Percentiles rank a stretch among this genome's conserved stretches.
These are phyloP conservation scores for Aureobasidium uvarum DNA, from an alignment of 2,329 filamentous ascomycete species.

Conservation along the genomic window DNA sequence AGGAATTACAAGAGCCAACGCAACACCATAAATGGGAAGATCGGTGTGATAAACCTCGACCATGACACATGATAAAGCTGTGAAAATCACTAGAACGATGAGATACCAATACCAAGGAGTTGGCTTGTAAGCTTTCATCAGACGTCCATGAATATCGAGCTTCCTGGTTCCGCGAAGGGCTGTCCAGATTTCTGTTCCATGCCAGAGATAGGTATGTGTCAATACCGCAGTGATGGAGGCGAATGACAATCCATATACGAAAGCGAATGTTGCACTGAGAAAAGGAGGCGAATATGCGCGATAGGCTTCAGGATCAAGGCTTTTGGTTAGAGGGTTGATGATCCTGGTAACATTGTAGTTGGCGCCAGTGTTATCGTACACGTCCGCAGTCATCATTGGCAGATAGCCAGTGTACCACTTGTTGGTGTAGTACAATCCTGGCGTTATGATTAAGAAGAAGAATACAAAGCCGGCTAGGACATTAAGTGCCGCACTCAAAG, in stretches of 20 bases:
- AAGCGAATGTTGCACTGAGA: constrained; percentile 41
- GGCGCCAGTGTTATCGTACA: constrained; percentile 80
- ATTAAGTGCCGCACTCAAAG: constrained; percentile 43
- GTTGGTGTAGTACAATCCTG: constrained; percentile 47
- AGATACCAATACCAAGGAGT: constrained; percentile 69
- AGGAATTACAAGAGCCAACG: constrained; percentile 75
- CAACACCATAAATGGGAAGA: constrained; percentile 75
- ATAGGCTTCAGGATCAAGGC: constrained; percentile 33
- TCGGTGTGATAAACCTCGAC: constrained; percentile 34
- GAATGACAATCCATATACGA: constrained; percentile 43
- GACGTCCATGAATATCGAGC: constrained; percentile 61
- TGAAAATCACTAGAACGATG: constrained; percentile 32
- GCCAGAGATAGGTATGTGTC: constrained; percentile 40
- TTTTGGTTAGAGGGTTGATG: constrained; percentile 54
- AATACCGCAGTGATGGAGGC: constrained; percentile 41
- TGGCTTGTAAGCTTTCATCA: constrained; percentile 81
- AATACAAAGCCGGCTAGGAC: constrained; percentile 47
- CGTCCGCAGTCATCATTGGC: constrained; percentile 78
- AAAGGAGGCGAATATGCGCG: constrained; percentile 47
- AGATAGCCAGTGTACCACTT: constrained; percentile 70
- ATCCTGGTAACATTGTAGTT: constrained; percentile 81
- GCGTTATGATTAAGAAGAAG: constrained; percentile 48
- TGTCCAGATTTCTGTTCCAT: constrained; percentile 39
- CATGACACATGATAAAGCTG: constrained; percentile 34
- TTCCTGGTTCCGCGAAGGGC: constrained; percentile 33